Base-by-base conservation (phyloP, 2,329 filamentous ascomycete genomes). In the Microcyclospora tardicrescens region DNA sequence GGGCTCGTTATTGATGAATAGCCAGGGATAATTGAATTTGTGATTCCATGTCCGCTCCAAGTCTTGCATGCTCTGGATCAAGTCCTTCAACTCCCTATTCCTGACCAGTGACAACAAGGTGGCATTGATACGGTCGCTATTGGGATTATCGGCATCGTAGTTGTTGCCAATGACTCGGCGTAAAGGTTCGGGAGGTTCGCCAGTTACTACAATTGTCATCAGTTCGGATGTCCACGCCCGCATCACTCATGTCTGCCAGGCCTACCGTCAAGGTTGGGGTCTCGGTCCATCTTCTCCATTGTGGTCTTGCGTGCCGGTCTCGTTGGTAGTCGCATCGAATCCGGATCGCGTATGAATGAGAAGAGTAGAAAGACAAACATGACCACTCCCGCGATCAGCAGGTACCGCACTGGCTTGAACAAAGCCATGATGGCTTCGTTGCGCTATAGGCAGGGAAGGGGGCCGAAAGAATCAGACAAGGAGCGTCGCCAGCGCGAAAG, bases 1-100 rank as follows among this genome's bases (percentile, higher is more conserved):
- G 12, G 84, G 84, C 37, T 84, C 79, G 56, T 98, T 89, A 64
- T 98, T 98, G 72, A 98, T 93, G 61, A 98, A 98, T 8, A 86
- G 95, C 85, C 91, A 98, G 0, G 91, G 91, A 58, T 98, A 98
- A 68, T 98, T 98, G 75, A 96, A 98, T 59, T 98, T 98, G 69
- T 77, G 71, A 57, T 98, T 98, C 86, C 87, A 98, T 1, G 89
- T 96, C 48, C 81, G 69, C 65, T 98, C 91, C 43, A 98, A 71
- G 56, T 98, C 89, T 39, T 65, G 64, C 84, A 98, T 98, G 16
- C 86, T 85, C 57, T 80, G 75, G 16, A 96, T 68, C 69, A 98
- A 82, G 34, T 81, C 83, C 15, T 77, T 65, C 19, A 95, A 66
- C 67, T 98, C 91, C 57, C 84, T 78, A 56, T 98, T 98, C 44